These are phyloP conservation scores for Penstemon davidsonii DNA, from an alignment of 257 asterid species.

Conservation along the genomic window DNA sequence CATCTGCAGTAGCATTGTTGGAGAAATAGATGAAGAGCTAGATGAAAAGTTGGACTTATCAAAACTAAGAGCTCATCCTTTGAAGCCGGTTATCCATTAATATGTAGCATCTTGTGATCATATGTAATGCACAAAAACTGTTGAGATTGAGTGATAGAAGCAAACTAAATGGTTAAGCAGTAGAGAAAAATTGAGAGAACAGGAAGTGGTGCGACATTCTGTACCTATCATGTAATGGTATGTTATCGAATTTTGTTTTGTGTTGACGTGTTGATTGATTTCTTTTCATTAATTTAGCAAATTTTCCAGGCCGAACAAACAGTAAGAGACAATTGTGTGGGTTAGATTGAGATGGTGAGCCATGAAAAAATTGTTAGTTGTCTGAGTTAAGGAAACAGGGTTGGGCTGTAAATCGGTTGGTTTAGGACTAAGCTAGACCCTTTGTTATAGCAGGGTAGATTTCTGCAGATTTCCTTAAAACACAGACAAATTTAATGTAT, in stretches of 20 bases:
- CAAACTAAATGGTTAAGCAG: conserved; percentile 11
- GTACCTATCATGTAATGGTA: conserved; percentile 22
- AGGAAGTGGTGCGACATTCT: conserved; percentile 20
- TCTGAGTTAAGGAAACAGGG: too few species aligned
- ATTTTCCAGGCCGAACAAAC: not conserved
- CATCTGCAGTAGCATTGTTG: conserved; percentile 76
- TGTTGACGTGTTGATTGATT: conserved; percentile 8
- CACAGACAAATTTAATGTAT: too few species aligned
- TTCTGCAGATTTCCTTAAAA: too few species aligned
- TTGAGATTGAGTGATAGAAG: conserved; percentile 27
- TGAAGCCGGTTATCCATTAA: conserved; percentile 92
- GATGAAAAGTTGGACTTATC: conserved; percentile 90
- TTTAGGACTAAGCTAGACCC: too few species aligned
- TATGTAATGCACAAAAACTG: conserved; percentile 25
- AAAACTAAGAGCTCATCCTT: conserved; percentile 87
- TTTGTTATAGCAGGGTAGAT: too few species aligned
- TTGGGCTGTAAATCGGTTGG: too few species aligned
- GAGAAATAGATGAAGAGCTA: conserved; percentile 90
- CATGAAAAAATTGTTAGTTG: too few species aligned
- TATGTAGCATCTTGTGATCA: conserved; percentile 17
- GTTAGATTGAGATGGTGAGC: too few species aligned
- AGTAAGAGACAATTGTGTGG: too few species aligned
- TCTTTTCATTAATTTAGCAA: not conserved
- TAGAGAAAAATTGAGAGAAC: not conserved
- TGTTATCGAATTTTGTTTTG: conserved; percentile 24